phyloP scores from a whole-genome alignment of 192 early-diverging fungal species.

The Mortierella alpina region DNA sequence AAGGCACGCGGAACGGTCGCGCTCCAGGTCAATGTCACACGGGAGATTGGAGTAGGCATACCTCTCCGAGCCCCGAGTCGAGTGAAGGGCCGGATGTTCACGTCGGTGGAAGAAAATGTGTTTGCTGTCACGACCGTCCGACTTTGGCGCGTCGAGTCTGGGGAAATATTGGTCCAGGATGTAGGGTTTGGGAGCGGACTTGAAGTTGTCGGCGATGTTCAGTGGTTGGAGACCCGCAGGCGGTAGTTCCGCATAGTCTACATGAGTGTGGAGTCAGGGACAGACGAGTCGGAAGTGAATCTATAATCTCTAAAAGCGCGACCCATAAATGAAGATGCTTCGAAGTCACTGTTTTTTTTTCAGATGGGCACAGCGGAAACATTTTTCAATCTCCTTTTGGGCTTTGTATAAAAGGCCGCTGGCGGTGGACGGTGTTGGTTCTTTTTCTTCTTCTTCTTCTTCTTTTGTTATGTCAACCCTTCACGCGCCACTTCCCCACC shows the following conservation, averaged over 20 bases:
- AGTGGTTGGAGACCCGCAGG: constrained; percentile 18
- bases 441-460: constrained; percentile 35
- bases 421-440: neutral
- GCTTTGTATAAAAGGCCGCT: neutral
- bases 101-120: constrained; percentile 47
- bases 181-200: constrained; percentile 34
- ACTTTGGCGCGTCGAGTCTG: constrained; percentile 32
- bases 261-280: neutral
- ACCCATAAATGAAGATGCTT: too few species aligned
- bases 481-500: constrained; percentile 31
- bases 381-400: constrained; percentile 9
- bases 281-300: neutral
- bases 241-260: neutral
- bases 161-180: constrained; percentile 45
- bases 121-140: constrained; percentile 23
- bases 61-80: constrained; percentile 56
- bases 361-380: neutral
- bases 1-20: constrained; percentile 18
- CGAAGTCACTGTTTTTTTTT: too few species aligned
- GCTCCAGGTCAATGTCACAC: constrained; percentile 36
- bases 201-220: constrained; percentile 51
- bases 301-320: too few species aligned
- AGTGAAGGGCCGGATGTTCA: constrained; percentile 32
- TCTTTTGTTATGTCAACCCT: constrained; percentile 38
- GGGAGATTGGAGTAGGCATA: constrained; percentile 46